A percentile compares a stretch with the other conserved stretches of the same genome.
Evolutionary conservation across 2,329 filamentous ascomycete species (phyloP).

Genomic region (Fusarium nygamai): DNA sequence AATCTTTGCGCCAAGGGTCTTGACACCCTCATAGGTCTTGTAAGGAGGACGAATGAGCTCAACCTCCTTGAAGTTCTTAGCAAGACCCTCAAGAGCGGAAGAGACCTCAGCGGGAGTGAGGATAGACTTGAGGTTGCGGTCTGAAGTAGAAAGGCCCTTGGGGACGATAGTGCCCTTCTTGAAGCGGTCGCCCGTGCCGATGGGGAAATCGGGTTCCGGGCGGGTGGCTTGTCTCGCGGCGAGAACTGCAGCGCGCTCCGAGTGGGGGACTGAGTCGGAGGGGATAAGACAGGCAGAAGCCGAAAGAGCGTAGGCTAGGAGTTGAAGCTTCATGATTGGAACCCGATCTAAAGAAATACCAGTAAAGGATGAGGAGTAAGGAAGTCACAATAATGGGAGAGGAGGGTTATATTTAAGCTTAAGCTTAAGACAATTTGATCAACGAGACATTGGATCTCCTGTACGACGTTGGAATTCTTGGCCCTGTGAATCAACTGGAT

Average conservation of each 20-base stretch:
- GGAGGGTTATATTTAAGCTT: conserved; percentile 25
- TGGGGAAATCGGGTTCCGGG: conserved; percentile 45
- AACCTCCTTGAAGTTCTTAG: conserved; percentile 50
- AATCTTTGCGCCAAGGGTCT: conserved; percentile 54
- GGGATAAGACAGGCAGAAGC: conserved; percentile 51
- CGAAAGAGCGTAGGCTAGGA: conserved; percentile 35
- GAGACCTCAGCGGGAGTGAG: conserved; percentile 58
- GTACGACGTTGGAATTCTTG: background rate
- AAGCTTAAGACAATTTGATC: background rate
- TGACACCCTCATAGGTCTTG: conserved; percentile 55
- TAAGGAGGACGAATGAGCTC: conserved; percentile 54
- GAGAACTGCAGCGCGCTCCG: conserved; percentile 15
- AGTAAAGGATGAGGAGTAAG: background rate
- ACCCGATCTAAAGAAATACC: background rate
- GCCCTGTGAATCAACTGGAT: background rate
- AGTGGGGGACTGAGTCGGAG: conserved; percentile 45
- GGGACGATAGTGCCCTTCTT: conserved; percentile 50
- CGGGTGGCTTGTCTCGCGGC: conserved; percentile 25
- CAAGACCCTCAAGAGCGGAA: conserved; percentile 56
- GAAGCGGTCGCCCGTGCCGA: conserved; percentile 57
- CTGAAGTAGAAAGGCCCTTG: conserved; percentile 47
- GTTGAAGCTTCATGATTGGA: conserved; percentile 44
- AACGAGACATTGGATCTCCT: background rate
- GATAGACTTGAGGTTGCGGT: conserved; percentile 53
- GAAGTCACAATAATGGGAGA: background rate